phyloP scores from a whole-genome alignment of 768 basidiomycete genomes.

The Leccinum uliginosum region DNA sequence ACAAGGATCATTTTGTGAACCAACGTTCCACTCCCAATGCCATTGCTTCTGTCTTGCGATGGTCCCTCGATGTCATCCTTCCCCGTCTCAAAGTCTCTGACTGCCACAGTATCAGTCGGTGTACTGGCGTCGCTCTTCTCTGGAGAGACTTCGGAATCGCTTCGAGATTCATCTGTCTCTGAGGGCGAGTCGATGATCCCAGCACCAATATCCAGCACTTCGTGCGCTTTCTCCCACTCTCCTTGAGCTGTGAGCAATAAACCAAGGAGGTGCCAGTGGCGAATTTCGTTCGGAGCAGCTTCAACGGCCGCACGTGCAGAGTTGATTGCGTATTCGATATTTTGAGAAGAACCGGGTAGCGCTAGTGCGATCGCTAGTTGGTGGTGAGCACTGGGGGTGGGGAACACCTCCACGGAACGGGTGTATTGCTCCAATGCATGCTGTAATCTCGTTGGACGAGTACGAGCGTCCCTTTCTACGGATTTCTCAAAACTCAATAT shows the following conservation, averaged over 20 bases:
- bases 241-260: conserved; percentile 74
- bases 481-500: neutral
- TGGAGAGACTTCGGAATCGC: conserved; percentile 18
- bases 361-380: conserved; percentile 77
- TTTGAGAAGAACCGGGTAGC: conserved; percentile 57
- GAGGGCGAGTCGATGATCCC: conserved; percentile 43
- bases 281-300: conserved; percentile 52
- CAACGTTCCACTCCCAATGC: neutral
- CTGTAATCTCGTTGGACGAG: conserved; percentile 55
- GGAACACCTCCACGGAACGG: conserved; percentile 42
- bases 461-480: conserved; percentile 62
- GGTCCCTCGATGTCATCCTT: neutral
- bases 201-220: conserved; percentile 76
- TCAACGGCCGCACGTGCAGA: conserved; percentile 73
- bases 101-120: neutral
- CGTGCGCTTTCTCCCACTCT: conserved; percentile 73
- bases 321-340: conserved; percentile 63
- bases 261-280: conserved; percentile 90
- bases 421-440: conserved; percentile 51
- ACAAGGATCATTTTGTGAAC: conserved; percentile 29
- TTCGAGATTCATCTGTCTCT: conserved; percentile 32
- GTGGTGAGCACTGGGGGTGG: conserved; percentile 61
- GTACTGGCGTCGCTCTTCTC: conserved; percentile 8
- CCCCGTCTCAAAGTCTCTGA: conserved; percentile 14
- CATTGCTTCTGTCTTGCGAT: neutral